These are phyloP conservation scores for Phytophthora litchii DNA, from an alignment of 352 stramenopile genomes.

Conservation along the genomic window DNA sequence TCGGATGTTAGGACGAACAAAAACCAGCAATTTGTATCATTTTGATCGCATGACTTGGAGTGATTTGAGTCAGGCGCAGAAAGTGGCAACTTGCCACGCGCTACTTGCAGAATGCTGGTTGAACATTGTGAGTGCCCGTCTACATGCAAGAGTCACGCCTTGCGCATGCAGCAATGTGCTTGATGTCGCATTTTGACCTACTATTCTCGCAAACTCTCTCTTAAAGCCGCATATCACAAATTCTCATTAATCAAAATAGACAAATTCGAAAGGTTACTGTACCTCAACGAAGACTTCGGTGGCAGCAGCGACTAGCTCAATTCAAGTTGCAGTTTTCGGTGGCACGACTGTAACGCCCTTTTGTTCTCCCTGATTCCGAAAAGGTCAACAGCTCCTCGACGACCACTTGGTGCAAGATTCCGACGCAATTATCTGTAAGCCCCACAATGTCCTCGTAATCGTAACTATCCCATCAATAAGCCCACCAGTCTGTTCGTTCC, in stretches of 20 bases:
- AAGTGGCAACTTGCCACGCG: not conserved
- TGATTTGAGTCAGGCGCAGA: too few species aligned
- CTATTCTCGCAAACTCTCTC: not conserved
- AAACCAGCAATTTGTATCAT: conserved; percentile 14
- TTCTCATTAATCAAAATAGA: too few species aligned
- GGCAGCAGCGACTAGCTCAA: conserved; percentile 4
- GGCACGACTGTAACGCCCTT: conserved; percentile 5
- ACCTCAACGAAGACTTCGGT: not conserved
- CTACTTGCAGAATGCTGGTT: not conserved
- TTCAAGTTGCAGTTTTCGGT: conserved; percentile 15
- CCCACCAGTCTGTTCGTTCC: too few species aligned
- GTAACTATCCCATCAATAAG: too few species aligned
- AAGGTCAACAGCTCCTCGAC: not conserved
- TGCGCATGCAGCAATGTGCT: conserved; percentile 1
- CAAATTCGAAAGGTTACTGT: conserved; percentile 8
- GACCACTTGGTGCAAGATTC: too few species aligned
- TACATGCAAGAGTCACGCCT: not conserved
- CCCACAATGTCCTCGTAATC: too few species aligned
- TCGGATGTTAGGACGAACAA: not conserved
- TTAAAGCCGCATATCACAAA: conserved; percentile 5
- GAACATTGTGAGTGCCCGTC: conserved; percentile 1
- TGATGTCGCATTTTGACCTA: not conserved
- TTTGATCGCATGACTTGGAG: conserved; percentile 10
- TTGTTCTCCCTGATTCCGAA: conserved; percentile 16
- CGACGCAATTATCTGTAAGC: too few species aligned